Conservation (phyloP, 192 early-diverging fungal species). For the Coemansia sp. region DNA sequence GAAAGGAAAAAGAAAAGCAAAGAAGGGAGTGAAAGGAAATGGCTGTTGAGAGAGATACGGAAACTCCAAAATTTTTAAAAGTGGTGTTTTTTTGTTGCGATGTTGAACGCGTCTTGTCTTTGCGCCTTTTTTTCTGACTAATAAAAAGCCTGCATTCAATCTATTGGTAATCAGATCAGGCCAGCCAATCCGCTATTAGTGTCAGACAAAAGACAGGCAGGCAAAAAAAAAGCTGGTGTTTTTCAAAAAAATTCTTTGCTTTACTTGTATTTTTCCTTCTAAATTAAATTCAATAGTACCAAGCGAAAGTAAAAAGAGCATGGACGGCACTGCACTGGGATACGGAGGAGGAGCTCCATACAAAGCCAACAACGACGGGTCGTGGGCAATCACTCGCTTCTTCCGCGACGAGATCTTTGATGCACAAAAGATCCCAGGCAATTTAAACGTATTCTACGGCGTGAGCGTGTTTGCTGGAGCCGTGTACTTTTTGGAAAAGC, state of each 20-base stretch:
- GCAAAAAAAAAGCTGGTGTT: no score
- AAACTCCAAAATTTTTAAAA: no score
- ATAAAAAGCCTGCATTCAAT: no score
- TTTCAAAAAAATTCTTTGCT: no score
- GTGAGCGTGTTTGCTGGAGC: constrained; percentile 52
- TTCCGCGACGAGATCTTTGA: constrained; percentile 47
- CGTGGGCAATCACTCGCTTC: constrained; percentile 52
- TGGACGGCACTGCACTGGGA: background rate
- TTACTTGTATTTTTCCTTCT: background rate
- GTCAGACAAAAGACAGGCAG: no score
- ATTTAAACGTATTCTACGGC: constrained; percentile 51
- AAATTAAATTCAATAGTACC: no score
- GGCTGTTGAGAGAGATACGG: background rate
- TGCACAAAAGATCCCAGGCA: constrained; percentile 35
- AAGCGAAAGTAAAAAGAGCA: constrained; percentile 8
- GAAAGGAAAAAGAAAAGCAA: background rate
- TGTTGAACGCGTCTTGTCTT: no score
- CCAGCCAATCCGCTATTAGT: no score
- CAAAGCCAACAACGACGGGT: constrained; percentile 22
- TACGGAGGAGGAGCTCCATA: background rate
- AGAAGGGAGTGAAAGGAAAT: background rate
- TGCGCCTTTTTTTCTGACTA: no score
- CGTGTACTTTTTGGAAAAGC: constrained; percentile 50
- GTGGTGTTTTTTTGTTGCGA: no score
- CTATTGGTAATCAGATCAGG: no score